Percentiles rank a stretch among this genome's conserved stretches.
Evolutionary conservation across 208 protist genomes (phyloP).

Genomic region (Leptomonas pyrrhocoris): DNA sequence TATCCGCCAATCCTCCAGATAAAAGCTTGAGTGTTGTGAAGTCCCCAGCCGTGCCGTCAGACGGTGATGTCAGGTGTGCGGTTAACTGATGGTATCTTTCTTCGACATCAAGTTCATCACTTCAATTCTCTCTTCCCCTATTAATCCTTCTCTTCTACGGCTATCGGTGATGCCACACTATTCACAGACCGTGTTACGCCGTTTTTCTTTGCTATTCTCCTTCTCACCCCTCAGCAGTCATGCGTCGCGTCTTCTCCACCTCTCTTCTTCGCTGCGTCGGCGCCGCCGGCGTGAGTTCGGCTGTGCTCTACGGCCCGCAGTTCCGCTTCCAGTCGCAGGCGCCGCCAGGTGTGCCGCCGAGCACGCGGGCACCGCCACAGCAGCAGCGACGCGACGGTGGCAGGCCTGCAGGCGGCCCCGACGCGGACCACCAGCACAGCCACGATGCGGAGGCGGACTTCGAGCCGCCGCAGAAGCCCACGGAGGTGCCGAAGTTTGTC

Average conservation of each 20-base stretch:
- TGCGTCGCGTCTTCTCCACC: slow-evolving; percentile 33
- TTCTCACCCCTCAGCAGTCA: neutral
- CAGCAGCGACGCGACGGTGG: neutral
- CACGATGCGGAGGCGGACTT: slow-evolving; percentile 38
- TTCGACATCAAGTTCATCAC: too few relatives aligned
- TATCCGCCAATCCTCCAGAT: too few relatives aligned
- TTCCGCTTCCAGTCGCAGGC: slow-evolving; percentile 28
- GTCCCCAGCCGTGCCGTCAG: too few relatives aligned
- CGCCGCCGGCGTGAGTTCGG: slow-evolving; percentile 10
- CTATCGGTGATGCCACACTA: too few relatives aligned
- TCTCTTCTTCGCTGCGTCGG: slow-evolving; percentile 20
- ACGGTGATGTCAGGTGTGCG: too few relatives aligned
- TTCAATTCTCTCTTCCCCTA: too few relatives aligned
- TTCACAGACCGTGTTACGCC: too few relatives aligned
- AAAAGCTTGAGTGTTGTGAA: too few relatives aligned
- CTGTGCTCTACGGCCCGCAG: slow-evolving; percentile 17
- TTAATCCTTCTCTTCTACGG: too few relatives aligned
- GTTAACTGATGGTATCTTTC: too few relatives aligned
- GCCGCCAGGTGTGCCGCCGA: slow-evolving; percentile 40
- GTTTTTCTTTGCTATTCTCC: neutral
- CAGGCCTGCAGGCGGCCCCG: neutral
- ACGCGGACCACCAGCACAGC: slow-evolving; percentile 11
- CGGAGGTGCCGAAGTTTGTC: slow-evolving; percentile 71
- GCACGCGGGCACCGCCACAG: slow-evolving; percentile 30
- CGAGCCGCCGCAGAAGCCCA: slow-evolving; percentile 67